Evolutionary conservation across 108 stramenopile species (phyloP).

Genomic region (Skeletonema potamos): DNA sequence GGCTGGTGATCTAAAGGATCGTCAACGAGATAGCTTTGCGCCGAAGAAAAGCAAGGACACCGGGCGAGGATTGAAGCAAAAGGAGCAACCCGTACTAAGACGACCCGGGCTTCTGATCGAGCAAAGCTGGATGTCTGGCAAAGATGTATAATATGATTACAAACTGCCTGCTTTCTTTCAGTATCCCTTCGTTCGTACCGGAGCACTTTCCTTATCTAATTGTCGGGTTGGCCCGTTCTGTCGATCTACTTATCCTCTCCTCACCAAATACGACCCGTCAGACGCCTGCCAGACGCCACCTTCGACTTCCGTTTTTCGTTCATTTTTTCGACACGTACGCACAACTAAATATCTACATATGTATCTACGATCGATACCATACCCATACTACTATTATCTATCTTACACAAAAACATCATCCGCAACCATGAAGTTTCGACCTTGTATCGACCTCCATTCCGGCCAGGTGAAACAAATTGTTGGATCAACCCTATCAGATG

Average conservation of each 20-base stretch:
- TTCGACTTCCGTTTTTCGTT: too few relatives aligned
- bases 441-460: conserved; percentile 97
- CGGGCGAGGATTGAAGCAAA: conserved; percentile 2
- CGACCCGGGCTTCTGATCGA: conserved; percentile 29
- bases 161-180: neutral
- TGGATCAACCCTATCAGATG: conserved; percentile 84
- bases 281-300: too few relatives aligned
- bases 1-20: conserved; percentile 9
- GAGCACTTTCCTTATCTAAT: too few relatives aligned
- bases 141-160: conserved; percentile 44
- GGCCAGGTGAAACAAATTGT: conserved; percentile 99
- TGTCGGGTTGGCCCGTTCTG: too few relatives aligned
- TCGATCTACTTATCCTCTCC: too few relatives aligned
- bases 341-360: too few relatives aligned
- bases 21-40: conserved; percentile 16
- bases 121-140: conserved; percentile 47
- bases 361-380: too few relatives aligned
- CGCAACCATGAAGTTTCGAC: conserved; percentile 91
- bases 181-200: too few relatives aligned
- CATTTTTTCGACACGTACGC: too few relatives aligned
- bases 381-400: too few relatives aligned
- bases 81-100: conserved; percentile 12
- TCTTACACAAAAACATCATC: too few relatives aligned
- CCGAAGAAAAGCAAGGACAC: conserved; percentile 7
- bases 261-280: too few relatives aligned